These are phyloP conservation scores for Penicillium sp. DNA, from an alignment of 2,329 filamentous ascomycete genomes.

Conservation along the genomic window DNA sequence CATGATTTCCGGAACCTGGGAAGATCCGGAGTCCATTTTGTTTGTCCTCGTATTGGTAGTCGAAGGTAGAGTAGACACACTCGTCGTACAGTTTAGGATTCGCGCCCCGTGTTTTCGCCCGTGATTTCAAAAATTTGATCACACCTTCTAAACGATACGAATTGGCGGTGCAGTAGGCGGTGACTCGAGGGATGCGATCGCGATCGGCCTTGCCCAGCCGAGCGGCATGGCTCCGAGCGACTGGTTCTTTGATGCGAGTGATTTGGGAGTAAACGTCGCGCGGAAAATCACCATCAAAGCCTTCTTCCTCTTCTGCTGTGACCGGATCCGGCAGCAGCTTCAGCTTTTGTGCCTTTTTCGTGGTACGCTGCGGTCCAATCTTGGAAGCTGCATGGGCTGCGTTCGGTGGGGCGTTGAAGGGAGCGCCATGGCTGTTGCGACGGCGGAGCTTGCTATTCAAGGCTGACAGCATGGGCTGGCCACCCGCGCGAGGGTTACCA, in stretches of 20 bases:
- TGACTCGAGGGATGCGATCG: constrained; percentile 79
- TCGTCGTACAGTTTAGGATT: constrained; percentile 93
- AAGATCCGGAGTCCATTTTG: constrained; percentile 27
- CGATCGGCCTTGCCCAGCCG: constrained; percentile 89
- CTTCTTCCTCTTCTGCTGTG: constrained; percentile 71
- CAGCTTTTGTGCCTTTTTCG: constrained; percentile 91
- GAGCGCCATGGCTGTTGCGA: constrained; percentile 72
- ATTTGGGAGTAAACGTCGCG: constrained; percentile 97
- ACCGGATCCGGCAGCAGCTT: constrained; percentile 94
- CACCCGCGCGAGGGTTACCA: constrained; percentile 26
- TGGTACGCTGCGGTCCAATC: constrained; percentile 89
- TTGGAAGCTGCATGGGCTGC: constrained; percentile 52
- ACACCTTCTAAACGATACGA: constrained; percentile 84
- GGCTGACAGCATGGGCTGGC: constrained; percentile 63
- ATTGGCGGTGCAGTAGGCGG: constrained; percentile 92
- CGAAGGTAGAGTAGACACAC: constrained; percentile 93
- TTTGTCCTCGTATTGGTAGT: constrained; percentile 57
- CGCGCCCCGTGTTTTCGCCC: constrained; percentile 68
- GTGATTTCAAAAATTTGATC: constrained; percentile 84
- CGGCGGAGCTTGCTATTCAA: constrained; percentile 83
- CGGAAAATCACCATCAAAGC: constrained; percentile 78
- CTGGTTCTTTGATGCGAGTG: constrained; percentile 94
- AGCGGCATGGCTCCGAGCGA: constrained; percentile 83
- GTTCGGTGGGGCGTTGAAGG: constrained; percentile 40
- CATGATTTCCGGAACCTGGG: constrained; percentile 27